Base-by-base conservation (phyloP, 2,329 filamentous ascomycete genomes). In the Ophiostoma sp. region DNA sequence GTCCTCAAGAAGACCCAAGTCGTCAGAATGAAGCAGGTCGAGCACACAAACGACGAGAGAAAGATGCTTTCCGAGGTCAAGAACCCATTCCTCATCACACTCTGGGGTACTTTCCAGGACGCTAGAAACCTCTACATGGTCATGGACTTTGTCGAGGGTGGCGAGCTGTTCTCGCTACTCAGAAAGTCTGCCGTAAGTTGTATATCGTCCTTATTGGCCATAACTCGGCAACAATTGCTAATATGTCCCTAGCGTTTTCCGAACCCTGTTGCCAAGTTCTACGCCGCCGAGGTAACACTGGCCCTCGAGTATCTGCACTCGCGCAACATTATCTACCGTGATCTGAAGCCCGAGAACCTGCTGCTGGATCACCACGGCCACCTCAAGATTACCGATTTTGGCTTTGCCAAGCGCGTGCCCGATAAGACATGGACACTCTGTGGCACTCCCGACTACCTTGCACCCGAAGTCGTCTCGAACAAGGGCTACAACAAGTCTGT, bases 401-500 rank as follows among this genome's bases (percentile, higher is more conserved):
- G 95, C 2, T 99, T 99, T 78, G 95, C 95, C 67, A 99, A 99
- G 83, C 92, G 94, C 75, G 95, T 99, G 35, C 94, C 94, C 20
- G 95, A 99, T 84, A 98, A 98, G 81, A 99, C 95, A 60, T 99
- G 95, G 95, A 99, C 95, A 35, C 86, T 99, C 60, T 99, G 95
- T 78, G 95, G 95, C 72, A 99, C 95, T 15, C 95, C 95, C 7
- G 95, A 99, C 80, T 99, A 99, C 79, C 87, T 99, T 48, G 95
- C 95, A 0, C 95, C 95, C 0, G 95, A 99, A 81, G 95, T 99
- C 17, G 95, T 99, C n/a, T 94, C 93, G 72, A 97, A 94, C 79
- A 98, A 98, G 82, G 95, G 95, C 69, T 99, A 99, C 84, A 99
- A 99, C 84, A 99, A 98, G 80, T 97, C 94, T 57, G 95, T 99